Conservation (phyloP, 192 early-diverging fungal genomes). For the Diversispora eburnea region DNA sequence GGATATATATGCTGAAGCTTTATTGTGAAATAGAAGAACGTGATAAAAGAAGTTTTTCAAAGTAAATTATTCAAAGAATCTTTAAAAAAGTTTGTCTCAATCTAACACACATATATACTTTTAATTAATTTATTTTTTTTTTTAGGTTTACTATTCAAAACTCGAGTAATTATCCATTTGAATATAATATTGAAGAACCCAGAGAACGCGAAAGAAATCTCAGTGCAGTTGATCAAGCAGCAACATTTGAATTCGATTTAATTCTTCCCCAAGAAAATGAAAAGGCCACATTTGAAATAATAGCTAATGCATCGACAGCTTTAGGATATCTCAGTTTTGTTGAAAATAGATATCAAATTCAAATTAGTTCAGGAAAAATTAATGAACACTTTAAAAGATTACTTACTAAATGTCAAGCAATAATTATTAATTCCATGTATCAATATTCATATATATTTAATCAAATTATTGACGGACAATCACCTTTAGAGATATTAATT, state of each 20-base stretch:
- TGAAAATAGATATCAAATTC: slow-evolving; percentile 5
- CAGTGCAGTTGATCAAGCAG: too few relatives aligned
- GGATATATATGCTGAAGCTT: not conserved
- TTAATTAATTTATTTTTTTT: not conserved
- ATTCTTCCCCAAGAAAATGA: not conserved
- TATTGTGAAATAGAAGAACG: not conserved
- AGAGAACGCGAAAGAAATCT: too few relatives aligned
- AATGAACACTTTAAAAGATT: not conserved
- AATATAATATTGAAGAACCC: too few relatives aligned
- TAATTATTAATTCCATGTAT: not conserved
- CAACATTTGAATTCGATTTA: not conserved
- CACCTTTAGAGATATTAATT: slow-evolving; percentile 18
- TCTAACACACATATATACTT: not conserved
- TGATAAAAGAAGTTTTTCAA: slow-evolving; percentile 4
- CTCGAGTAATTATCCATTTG: not conserved
- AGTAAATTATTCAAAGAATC: not conserved
- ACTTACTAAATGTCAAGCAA: not conserved
- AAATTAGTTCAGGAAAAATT: slow-evolving; percentile 6
- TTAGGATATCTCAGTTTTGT: not conserved
- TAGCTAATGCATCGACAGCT: not conserved
- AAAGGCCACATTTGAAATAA: not conserved
- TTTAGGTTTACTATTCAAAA: not conserved
- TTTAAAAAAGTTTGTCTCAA: not conserved
- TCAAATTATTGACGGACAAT: slow-evolving; percentile 13
- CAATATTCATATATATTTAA: slow-evolving; percentile 8